Evolutionary conservation across 352 stramenopile species (phyloP).

Genomic region (Sclerospora graminicola): DNA sequence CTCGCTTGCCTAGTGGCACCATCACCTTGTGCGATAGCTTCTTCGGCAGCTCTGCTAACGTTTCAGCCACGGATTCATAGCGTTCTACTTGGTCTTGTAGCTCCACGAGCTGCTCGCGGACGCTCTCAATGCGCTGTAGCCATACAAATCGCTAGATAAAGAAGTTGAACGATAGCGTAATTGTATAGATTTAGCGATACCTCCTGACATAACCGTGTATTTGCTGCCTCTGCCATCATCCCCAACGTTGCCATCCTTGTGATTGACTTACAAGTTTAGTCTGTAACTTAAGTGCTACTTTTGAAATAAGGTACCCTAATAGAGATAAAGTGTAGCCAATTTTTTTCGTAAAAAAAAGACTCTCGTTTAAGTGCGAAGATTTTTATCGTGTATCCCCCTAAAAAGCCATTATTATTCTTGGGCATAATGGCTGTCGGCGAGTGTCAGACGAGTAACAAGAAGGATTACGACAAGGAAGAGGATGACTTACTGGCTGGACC

Average conservation of each 20-base stretch:
- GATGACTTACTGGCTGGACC: slow-evolving; percentile 74
- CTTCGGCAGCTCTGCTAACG: slow-evolving; percentile 57
- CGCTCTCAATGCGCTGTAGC: slow-evolving; percentile 41
- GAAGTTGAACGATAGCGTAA: not conserved
- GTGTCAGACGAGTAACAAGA: slow-evolving; percentile 93
- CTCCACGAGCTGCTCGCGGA: slow-evolving; percentile 36
- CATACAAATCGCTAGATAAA: not conserved
- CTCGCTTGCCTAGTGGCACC: slow-evolving; percentile 75
- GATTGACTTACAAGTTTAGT: too few relatives aligned
- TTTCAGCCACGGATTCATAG: slow-evolving; percentile 38
- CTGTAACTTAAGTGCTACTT: too few relatives aligned
- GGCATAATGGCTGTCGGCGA: slow-evolving; percentile 53
- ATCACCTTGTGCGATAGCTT: slow-evolving; percentile 76
- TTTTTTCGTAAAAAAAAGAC: too few relatives aligned
- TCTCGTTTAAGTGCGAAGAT: slow-evolving; percentile 10
- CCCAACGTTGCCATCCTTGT: slow-evolving; percentile 21
- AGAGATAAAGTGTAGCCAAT: too few relatives aligned
- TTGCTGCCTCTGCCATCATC: slow-evolving; percentile 31
- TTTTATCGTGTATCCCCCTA: too few relatives aligned
- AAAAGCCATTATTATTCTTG: not conserved
- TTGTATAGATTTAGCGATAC: slow-evolving; percentile 8
- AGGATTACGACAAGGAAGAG: slow-evolving; percentile 93
- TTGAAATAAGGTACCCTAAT: too few relatives aligned
- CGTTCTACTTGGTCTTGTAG: slow-evolving; percentile 48
- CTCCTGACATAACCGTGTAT: slow-evolving; percentile 53